Evolutionary conservation across 495 filamentous ascomycete genomes (phyloP), one percentile per base, ranked within the genome.

Genomic region (Penicillium bialowiezense): DNA sequence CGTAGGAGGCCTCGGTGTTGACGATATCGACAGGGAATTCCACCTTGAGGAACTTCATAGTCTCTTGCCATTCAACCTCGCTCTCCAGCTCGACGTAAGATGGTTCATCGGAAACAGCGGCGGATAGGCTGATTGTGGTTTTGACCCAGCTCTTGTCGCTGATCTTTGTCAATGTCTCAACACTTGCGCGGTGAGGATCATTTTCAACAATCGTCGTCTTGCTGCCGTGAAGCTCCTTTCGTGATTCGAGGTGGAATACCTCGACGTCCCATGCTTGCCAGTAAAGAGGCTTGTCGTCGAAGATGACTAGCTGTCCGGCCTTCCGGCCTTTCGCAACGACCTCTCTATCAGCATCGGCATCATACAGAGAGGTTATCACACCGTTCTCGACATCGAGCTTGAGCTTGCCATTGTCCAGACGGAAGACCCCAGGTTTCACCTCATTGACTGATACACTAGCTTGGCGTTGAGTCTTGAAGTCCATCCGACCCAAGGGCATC

Each of bases 221-320:
- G 39, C 79, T 73, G 18, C 81, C 75, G 0, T 73, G 60, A 5
- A 98, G 72, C 57, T 89, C 89, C 54, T 87, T 80, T 41, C 93
- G 83, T 0, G 90, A 92, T 45, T 91, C 87, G 18, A 96, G 79
- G 52, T 97, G 93, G 72, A 87, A 98, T 37, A 97, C 90, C 65
- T 98, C 93, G 26, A 96, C 91, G 67, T 98, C 93, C 93, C 93
- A 98, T 1, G 91, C 93, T 71, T 98, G 92, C 93, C 93, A 98
- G 71, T 96, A 95, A 15, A 97, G 78, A 14, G 93, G 93, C 70
- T 97, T 97, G 69, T 98, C 93, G 61, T 98, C 93, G 63, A 95
- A 97, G 42, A 97, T 87, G 50, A 98, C 91, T 7, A 96, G 77
- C 60, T 97, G 91, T 43, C 91, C 92, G 37, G 89, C 91, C 65